Percentiles rank a stretch among this genome's conserved stretches.
Conservation (phyloP, 805 yeast species). For the Saccharomycopsis fibuligera region DNA sequence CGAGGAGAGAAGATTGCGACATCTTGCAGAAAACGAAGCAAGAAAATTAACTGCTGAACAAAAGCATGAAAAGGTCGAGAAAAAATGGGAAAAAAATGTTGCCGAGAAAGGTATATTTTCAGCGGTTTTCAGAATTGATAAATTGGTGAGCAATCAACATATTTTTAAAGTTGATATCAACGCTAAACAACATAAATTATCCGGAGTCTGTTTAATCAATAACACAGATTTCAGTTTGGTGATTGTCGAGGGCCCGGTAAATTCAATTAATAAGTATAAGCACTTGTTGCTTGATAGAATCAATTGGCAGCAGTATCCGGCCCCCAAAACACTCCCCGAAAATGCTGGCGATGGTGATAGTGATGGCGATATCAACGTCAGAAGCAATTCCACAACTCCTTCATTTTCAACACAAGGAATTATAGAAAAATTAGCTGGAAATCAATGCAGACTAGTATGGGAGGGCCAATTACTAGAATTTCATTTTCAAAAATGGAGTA, state of each 20-base stretch:
- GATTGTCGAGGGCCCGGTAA: conserved; percentile 69
- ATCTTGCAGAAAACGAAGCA: conserved; percentile 51
- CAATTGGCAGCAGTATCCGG: conserved; percentile 56
- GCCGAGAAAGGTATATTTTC: conserved; percentile 43
- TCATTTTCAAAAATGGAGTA: conserved; percentile 65
- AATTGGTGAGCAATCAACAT: conserved; percentile 58
- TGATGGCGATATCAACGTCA: too few relatives aligned
- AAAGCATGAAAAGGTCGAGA: conserved; percentile 40
- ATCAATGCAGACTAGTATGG: conserved; percentile 55
- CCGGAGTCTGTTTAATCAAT: conserved; percentile 53
- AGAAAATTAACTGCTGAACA: conserved; percentile 60
- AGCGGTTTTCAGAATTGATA: conserved; percentile 52
- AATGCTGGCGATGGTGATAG: conserved; percentile 6
- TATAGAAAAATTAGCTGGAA: conserved; percentile 25
- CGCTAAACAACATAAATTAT: conserved; percentile 63
- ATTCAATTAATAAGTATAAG: conserved; percentile 54
- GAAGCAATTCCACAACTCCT: too few relatives aligned
- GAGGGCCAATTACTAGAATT: conserved; percentile 54
- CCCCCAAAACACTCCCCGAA: conserved; percentile 26
- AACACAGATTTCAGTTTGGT: conserved; percentile 45
- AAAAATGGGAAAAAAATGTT: conserved; percentile 43
- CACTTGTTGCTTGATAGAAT: conserved; percentile 57
- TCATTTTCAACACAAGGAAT: too few relatives aligned
- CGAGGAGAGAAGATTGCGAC: conserved; percentile 50
- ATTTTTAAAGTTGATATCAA: conserved; percentile 70